Percentiles rank a stretch among this genome's conserved stretches.
These are phyloP conservation scores for Teunomyces cretensis DNA, from an alignment of 805 yeast species.

Conservation along the genomic window DNA sequence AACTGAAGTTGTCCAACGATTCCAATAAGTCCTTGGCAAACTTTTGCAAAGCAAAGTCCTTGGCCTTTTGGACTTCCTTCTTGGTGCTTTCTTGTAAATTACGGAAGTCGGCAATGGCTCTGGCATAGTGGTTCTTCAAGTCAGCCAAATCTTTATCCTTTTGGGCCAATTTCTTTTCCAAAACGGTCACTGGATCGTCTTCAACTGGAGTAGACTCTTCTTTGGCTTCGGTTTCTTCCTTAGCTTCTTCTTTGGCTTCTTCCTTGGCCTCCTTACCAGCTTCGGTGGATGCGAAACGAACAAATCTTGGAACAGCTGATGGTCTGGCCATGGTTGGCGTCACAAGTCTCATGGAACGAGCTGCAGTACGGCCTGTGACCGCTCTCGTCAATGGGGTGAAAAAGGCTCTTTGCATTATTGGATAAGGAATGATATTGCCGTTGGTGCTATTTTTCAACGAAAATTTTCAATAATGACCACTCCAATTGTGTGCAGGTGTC, in stretches of 20 bases:
- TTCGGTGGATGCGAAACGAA: conserved; percentile 20
- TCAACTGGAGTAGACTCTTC: conserved; percentile 8
- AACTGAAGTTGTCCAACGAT: conserved; percentile 85
- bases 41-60: conserved; percentile 87
- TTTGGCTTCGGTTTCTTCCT: conserved; percentile 8
- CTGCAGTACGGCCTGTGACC: conserved; percentile 8
- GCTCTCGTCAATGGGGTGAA: conserved; percentile 19
- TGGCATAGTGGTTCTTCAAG: conserved; percentile 76
- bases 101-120: conserved; percentile 90
- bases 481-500: background rate
- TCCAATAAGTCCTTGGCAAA: conserved; percentile 88
- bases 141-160: conserved; percentile 77
- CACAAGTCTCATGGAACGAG: conserved; percentile 11
- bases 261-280: conserved; percentile 10
- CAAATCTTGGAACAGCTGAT: conserved; percentile 11
- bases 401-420: conserved; percentile 27
- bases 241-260: conserved; percentile 4
- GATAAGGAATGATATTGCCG: background rate
- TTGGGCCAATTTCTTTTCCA: conserved; percentile 53
- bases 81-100: conserved; percentile 88
- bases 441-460: background rate
- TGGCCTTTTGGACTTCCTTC: conserved; percentile 82
- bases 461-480: conserved; percentile 1
- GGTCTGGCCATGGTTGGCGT: conserved; percentile 12
- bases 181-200: conserved; percentile 19